phyloP scores from a whole-genome alignment of 495 filamentous ascomycete species.

The Podospora bellae-mahoneyi region DNA sequence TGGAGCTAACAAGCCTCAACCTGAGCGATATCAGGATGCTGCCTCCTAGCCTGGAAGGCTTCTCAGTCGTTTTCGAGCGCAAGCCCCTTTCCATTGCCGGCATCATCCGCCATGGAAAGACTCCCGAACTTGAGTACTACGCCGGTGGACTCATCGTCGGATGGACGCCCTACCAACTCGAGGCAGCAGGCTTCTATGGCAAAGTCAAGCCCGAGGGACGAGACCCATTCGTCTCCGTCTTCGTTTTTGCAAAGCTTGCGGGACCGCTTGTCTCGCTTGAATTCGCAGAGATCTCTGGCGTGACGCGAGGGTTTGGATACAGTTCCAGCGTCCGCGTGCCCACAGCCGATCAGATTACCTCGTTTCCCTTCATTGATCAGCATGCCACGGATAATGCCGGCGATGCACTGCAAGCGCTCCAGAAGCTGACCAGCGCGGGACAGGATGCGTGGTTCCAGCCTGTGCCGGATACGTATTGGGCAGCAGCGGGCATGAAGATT shows the following conservation, averaged over 20 bases:
- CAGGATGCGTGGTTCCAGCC: conserved; percentile 21
- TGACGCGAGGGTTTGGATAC: conserved; percentile 48
- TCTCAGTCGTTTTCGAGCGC: conserved; percentile 37
- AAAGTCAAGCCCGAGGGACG: background rate
- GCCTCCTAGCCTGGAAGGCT: conserved; percentile 23
- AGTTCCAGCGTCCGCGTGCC: conserved; percentile 38
- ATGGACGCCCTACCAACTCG: conserved; percentile 36
- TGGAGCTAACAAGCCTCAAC: no score
- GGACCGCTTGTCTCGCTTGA: conserved; percentile 45
- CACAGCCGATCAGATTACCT: conserved; percentile 28
- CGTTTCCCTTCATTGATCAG: conserved; percentile 42
- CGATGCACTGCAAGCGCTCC: no score
- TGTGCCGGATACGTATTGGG: conserved; percentile 35
- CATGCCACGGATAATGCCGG: background rate
- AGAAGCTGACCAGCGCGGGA: background rate
- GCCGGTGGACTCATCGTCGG: conserved; percentile 39
- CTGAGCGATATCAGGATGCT: no score
- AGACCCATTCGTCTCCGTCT: conserved; percentile 33
- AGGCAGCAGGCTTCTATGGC: conserved; percentile 41
- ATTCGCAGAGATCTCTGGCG: conserved; percentile 39
- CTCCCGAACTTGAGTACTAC: conserved; percentile 27
- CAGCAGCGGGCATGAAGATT: conserved; percentile 41
- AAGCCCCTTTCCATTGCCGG: conserved; percentile 37
- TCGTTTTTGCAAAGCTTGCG: conserved; percentile 40
- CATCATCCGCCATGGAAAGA: no score